Conservation (phyloP, 2,329 filamentous ascomycete genomes). For the Colletotrichum neosansevieriae region DNA sequence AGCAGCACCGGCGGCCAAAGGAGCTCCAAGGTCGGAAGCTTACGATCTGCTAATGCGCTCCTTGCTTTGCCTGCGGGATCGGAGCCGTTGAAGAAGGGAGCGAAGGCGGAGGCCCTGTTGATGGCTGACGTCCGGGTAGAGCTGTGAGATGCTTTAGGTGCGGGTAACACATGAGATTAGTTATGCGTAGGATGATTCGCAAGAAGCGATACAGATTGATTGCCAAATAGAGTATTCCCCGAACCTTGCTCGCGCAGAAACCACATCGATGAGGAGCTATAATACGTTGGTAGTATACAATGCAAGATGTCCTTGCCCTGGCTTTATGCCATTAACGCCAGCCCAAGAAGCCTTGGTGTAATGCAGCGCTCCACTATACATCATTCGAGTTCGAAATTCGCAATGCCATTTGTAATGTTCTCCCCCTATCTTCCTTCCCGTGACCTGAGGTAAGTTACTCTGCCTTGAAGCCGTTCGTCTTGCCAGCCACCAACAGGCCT, state of each 20-base stretch:
- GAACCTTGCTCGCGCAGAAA: conserved; percentile 19
- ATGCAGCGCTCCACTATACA: conserved; percentile 41
- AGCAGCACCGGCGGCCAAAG: conserved; percentile 90
- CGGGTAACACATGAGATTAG: too few species aligned
- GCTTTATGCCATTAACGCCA: conserved; percentile 42
- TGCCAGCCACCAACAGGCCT: conserved; percentile 87
- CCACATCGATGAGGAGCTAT: conserved; percentile 38
- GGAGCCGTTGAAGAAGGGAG: conserved; percentile 75
- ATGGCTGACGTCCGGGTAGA: conserved; percentile 67
- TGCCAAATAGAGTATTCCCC: neutral
- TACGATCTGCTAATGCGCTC: conserved; percentile 89
- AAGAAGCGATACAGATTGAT: neutral
- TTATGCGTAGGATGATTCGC: neutral
- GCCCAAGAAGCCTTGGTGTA: conserved; percentile 42
- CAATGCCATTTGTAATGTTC: conserved; percentile 20
- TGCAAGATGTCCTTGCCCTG: conserved; percentile 40
- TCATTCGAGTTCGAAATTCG: conserved; percentile 30
- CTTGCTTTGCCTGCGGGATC: conserved; percentile 78
- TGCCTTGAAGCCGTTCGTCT: conserved; percentile 79
- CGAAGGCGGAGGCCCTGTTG: conserved; percentile 80
- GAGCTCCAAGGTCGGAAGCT: conserved; percentile 89
- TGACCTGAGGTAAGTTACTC: conserved; percentile 34
- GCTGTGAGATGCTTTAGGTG: neutral
- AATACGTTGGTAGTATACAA: conserved; percentile 41
- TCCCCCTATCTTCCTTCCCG: conserved; percentile 16